Conservation (phyloP, 2,329 filamentous ascomycete species). For the Periconia digitata region DNA sequence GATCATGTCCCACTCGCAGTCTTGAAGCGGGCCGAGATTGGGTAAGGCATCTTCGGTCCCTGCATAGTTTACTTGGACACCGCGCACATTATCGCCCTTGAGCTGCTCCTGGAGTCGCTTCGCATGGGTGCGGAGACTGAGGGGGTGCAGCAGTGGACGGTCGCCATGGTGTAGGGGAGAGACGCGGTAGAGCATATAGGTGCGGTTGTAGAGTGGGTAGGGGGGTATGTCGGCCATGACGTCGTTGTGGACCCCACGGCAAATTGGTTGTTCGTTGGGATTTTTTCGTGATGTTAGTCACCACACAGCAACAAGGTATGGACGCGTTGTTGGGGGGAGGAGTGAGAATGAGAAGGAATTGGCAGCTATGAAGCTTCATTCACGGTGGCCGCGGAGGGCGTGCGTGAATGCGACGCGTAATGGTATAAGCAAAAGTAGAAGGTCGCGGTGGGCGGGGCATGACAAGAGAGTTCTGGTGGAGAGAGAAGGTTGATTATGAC, state of each 20-base stretch:
- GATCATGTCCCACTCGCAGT: conserved; percentile 50
- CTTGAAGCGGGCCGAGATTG: conserved; percentile 50
- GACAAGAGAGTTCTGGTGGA: neutral
- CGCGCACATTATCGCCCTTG: conserved; percentile 52
- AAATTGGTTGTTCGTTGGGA: neutral
- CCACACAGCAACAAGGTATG: neutral
- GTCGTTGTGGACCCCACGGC: neutral
- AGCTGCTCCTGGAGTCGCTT: conserved; percentile 52
- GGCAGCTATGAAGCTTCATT: neutral
- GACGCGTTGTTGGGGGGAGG: neutral
- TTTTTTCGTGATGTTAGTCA: neutral
- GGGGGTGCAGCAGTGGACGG: conserved; percentile 36
- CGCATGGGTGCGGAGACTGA: conserved; percentile 49
- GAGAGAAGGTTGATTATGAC: neutral
- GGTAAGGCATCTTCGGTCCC: conserved; percentile 44
- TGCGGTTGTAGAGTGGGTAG: conserved; percentile 55
- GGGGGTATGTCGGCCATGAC: conserved; percentile 39
- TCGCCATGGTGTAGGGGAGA: conserved; percentile 56
- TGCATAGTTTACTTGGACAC: conserved; percentile 46
- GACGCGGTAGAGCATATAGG: conserved; percentile 56
- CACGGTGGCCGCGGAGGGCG: neutral
- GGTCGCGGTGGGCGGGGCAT: conserved; percentile 2
- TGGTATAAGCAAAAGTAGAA: neutral
- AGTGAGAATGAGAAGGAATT: neutral
- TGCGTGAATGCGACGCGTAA: conserved; percentile 1